Evolutionary conservation across 108 stramenopile genomes (phyloP).

Genomic region (Cyclostephanos invisitatus): DNA sequence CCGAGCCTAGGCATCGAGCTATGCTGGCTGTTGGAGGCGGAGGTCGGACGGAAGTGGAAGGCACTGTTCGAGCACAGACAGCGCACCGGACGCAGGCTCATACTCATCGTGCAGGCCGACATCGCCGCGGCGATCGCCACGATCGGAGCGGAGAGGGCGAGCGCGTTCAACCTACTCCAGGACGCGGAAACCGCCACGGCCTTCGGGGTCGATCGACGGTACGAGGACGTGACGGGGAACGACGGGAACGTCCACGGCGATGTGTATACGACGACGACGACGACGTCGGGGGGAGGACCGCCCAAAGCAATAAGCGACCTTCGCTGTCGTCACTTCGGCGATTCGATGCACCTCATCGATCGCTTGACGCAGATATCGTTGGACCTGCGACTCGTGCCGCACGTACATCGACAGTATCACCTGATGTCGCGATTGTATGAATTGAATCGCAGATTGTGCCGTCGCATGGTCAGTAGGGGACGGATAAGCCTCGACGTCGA

Average conservation of each 20-base stretch:
- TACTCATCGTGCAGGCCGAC: conserved; percentile 81
- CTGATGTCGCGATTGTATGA: conserved; percentile 60
- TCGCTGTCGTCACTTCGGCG: conserved; percentile 85
- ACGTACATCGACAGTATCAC: conserved; percentile 50
- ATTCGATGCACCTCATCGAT: conserved; percentile 90
- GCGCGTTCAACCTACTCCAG: conserved; percentile 85
- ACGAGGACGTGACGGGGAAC: conserved; percentile 24
- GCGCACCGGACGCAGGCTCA: conserved; percentile 80
- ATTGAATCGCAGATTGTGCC: conserved; percentile 73
- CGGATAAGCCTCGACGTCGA: conserved; percentile 83
- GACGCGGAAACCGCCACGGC: conserved; percentile 88
- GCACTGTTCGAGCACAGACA: conserved; percentile 84
- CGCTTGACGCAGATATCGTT: conserved; percentile 78
- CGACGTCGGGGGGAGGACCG: conserved; percentile 5
- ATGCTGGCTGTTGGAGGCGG: conserved; percentile 90
- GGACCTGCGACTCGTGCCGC: conserved; percentile 64
- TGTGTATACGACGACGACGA: not conserved
- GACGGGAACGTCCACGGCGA: conserved; percentile 10
- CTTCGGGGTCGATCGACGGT: conserved; percentile 58
- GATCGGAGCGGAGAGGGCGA: conserved; percentile 77
- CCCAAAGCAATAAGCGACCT: conserved; percentile 72
- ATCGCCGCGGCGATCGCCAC: conserved; percentile 79
- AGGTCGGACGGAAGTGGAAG: conserved; percentile 89
- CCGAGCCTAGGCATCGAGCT: conserved; percentile 83
- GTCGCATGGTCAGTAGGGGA: conserved; percentile 82